Base-by-base conservation (phyloP, 2,329 filamentous ascomycete species). In the Colletotrichum lindemuthianum region DNA sequence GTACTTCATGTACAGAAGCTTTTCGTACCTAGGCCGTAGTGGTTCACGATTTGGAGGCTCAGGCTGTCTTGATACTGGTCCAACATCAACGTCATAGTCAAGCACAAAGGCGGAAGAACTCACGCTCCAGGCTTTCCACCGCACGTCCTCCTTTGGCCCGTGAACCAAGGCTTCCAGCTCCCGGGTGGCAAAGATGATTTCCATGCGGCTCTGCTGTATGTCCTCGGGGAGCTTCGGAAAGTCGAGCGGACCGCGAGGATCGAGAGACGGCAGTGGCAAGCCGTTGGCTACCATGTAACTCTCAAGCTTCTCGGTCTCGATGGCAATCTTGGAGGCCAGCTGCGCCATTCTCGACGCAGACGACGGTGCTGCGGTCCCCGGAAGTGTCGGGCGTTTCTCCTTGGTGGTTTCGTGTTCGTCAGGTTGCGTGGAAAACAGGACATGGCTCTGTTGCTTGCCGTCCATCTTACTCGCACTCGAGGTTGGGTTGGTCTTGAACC, bases 111-210 rank as follows among this genome's bases (percentile, higher is more conserved):
- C 43, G 15, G 43, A 32, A 50, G 48, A 34, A 75, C 82, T 72
- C 70, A 84, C 83, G 70, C 78, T 81, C 84, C 81, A 86, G 57
- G 81, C 76, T 55, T 80, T 78, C 81, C 82, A 86, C 72, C 84
- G 75, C 8, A 86, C 69, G n/a, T 73, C 76, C 68, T 86, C 83
- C 40, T 78, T 75, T 0, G 84, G 84, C 0, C 84, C 84, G 24
- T 81, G 77, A 13, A 82, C 79, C 54, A 87, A 72, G 50, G 77
- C 72, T 2, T 76, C 77, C 12, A 87, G 75, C 67, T 86, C 81
- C 59, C 76, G 79, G 2, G 82, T 81, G 8, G 84, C 83, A 63
- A 76, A 76, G 7, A 86, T 77, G 54, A 86, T 76, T 59, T 81
- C 79, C 58, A 79, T 76, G 37, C 84, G 78, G 60, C 79, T 79